Evolutionary conservation across 805 yeast genomes (phyloP).

Genomic region (Wickerhamiella slavikovae): DNA sequence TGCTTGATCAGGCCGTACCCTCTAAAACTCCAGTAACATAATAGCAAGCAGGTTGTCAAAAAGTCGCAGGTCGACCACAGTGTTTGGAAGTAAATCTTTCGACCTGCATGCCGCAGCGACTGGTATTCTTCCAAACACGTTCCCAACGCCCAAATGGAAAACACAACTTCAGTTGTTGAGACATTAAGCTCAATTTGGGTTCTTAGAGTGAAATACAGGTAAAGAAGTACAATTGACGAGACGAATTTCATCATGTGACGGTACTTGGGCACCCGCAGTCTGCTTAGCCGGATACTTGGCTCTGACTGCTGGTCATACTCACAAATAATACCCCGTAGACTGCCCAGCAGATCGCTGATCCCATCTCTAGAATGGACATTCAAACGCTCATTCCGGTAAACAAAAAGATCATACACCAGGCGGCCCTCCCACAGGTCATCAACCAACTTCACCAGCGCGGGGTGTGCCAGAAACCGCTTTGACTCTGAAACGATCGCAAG

Average conservation of each 20-base stretch:
- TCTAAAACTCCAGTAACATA: slow-evolving; percentile 14
- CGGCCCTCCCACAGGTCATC: slow-evolving; percentile 34
- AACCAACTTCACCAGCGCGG: slow-evolving; percentile 26
- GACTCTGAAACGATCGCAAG: slow-evolving; percentile 32
- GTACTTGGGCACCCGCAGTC: slow-evolving; percentile 21
- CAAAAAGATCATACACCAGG: slow-evolving; percentile 21
- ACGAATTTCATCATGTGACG: slow-evolving; percentile 16
- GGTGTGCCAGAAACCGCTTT: slow-evolving; percentile 31
- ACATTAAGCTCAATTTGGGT: slow-evolving; percentile 6
- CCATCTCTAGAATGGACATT: slow-evolving; percentile 11
- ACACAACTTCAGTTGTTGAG: slow-evolving; percentile 18
- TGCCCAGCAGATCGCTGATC: slow-evolving; percentile 11
- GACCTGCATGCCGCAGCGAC: slow-evolving; percentile 26
- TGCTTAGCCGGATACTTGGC: slow-evolving; percentile 18
- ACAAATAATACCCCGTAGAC: slow-evolving; percentile 18
- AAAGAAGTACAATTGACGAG: slow-evolving; percentile 16
- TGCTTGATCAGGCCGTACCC: slow-evolving; percentile 5
- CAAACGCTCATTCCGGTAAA: slow-evolving; percentile 18
- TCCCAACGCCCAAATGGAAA: slow-evolving; percentile 27
- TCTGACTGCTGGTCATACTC: slow-evolving; percentile 18
- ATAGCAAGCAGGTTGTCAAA: slow-evolving; percentile 22
- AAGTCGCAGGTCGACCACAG: slow-evolving; percentile 35
- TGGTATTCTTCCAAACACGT: slow-evolving; percentile 27
- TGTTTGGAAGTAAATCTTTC: slow-evolving; percentile 25
- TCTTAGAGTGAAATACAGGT: slow-evolving; percentile 15